A percentile compares a stretch with the other conserved stretches of the same genome.
Conservation (phyloP, 768 basidiomycete genomes). For the Hypholoma sublateritium region DNA sequence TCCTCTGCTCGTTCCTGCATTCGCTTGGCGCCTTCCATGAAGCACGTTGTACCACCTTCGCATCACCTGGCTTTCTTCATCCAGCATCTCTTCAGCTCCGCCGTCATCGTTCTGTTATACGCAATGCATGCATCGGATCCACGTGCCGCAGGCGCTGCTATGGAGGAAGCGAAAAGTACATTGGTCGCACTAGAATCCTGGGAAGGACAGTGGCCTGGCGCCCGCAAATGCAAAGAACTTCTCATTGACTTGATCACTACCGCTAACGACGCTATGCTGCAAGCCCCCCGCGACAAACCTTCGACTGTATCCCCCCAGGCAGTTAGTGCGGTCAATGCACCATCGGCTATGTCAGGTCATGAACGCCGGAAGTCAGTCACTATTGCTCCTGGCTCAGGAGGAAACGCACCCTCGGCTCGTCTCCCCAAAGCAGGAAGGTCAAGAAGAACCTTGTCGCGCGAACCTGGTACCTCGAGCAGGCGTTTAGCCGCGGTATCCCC, state of each 20-base stretch:
- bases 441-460: constrained; percentile 59
- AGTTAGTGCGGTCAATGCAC: constrained; percentile 1
- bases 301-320: constrained; percentile 14
- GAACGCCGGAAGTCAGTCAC: constrained; percentile 61
- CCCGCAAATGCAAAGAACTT: constrained; percentile 82
- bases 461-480: constrained; percentile 48
- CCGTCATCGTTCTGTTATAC: constrained; percentile 80
- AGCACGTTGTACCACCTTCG: constrained; percentile 79
- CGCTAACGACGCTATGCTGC: constrained; percentile 64
- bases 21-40: constrained; percentile 81
- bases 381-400: constrained; percentile 41
- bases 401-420: constrained; percentile 35
- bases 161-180: constrained; percentile 81
- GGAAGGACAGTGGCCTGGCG: constrained; percentile 89
- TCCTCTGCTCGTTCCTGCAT: constrained; percentile 85
- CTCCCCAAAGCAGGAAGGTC: constrained; percentile 47
- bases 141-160: constrained; percentile 63
- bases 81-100: constrained; percentile 86
- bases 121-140: constrained; percentile 81
- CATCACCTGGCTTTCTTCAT: constrained; percentile 90
- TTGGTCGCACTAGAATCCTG: constrained; percentile 71
- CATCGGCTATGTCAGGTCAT: constrained; percentile 33
- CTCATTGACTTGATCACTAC: constrained; percentile 69
- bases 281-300: constrained; percentile 28
- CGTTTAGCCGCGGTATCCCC: constrained; percentile 61